Percentiles rank a stretch among this genome's conserved stretches.
Evolutionary conservation across 1,139 yeast species (phyloP).

Genomic region (Candida frijolesensis): DNA sequence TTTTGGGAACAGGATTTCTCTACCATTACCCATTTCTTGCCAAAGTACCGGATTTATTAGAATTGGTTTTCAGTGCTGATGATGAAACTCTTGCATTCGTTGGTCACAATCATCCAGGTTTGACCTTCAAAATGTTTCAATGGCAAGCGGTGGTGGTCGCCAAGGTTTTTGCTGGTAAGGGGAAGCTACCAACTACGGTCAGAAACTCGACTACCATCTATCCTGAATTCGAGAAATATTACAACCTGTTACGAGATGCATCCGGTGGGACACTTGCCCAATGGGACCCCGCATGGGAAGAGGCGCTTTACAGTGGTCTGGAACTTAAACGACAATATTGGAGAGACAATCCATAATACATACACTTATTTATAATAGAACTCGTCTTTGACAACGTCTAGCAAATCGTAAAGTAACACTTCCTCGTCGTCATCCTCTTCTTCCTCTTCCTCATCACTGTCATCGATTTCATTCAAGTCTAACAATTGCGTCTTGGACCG

Average conservation of each 20-base stretch:
- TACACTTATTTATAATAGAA: constrained; percentile 40
- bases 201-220: constrained; percentile 24
- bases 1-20: constrained; percentile 49
- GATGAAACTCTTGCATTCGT: constrained; percentile 41
- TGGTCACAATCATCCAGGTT: constrained; percentile 46
- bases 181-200: constrained; percentile 31
- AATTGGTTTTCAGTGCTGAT: constrained; percentile 37
- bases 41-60: constrained; percentile 30
- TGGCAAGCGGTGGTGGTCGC: constrained; percentile 43
- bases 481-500: constrained; percentile 69
- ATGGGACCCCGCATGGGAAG: constrained; percentile 25
- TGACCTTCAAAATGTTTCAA: constrained; percentile 43
- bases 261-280: constrained; percentile 26
- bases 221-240: constrained; percentile 27
- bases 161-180: constrained; percentile 33
- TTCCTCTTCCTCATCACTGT: constrained; percentile 35
- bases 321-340: constrained; percentile 17
- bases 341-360: constrained; percentile 5
- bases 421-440: constrained; percentile 46
- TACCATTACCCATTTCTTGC: constrained; percentile 45
- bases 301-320: constrained; percentile 23
- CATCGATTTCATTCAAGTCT: constrained; percentile 33
- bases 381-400: constrained; percentile 33
- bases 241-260: constrained; percentile 22
- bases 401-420: constrained; percentile 29